Conservation (phyloP, 305 asterid genomes). For the Petunia hybrid region DNA sequence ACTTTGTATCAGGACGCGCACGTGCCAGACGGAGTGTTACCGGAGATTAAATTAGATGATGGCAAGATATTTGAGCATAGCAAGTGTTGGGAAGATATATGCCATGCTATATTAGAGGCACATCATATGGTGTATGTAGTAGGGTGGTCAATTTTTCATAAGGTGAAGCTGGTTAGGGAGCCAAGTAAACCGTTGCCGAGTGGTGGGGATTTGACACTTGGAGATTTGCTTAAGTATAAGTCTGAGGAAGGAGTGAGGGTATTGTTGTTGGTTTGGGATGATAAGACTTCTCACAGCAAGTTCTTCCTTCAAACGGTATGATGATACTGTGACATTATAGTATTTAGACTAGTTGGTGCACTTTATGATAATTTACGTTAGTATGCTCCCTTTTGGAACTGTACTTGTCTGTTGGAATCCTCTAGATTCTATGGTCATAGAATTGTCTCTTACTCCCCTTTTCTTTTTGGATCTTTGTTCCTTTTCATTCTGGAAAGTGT, state of each 20-base stretch:
- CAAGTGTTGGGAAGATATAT: conserved; percentile 91
- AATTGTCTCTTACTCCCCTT: conserved; percentile 4
- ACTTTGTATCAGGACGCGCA: conserved; percentile 95
- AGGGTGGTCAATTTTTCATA: conserved; percentile 93
- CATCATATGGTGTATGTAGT: conserved; percentile 79
- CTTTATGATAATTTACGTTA: conserved; percentile 7
- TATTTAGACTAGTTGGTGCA: conserved; percentile 27
- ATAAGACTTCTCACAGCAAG: conserved; percentile 94
- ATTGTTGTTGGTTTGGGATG: conserved; percentile 94
- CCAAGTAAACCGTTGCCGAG: conserved; percentile 73
- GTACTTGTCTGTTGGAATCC: conserved; percentile 16
- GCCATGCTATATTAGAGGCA: conserved; percentile 85
- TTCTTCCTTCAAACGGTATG: conserved; percentile 81
- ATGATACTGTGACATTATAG: neutral
- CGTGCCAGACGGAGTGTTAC: conserved; percentile 68
- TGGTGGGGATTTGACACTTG: conserved; percentile 85
- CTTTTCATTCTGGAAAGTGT: neutral
- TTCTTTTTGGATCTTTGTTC: conserved; percentile 22
- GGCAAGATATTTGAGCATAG: conserved; percentile 54
- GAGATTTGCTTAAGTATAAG: conserved; percentile 89
- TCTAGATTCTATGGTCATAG: neutral
- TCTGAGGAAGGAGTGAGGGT: conserved; percentile 98
- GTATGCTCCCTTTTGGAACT: conserved; percentile 31
- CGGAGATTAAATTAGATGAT: conserved; percentile 64
- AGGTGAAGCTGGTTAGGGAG: conserved; percentile 92